A percentile compares a stretch with the other conserved stretches of the same genome.
Evolutionary conservation across 164 flowering plant genomes (phyloP).

Genomic region (Liquidambar formosana): DNA sequence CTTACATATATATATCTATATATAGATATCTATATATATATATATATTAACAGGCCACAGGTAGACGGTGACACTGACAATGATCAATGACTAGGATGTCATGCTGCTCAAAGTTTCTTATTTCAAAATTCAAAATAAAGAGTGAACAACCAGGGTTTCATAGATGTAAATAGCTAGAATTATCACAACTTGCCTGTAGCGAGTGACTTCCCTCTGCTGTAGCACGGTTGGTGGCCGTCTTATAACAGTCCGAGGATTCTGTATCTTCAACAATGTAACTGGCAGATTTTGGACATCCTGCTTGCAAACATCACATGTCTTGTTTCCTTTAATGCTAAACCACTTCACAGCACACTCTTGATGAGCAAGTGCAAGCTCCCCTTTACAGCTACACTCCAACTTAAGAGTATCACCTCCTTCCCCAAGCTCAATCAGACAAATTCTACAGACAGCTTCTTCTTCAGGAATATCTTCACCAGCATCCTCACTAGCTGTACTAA

Average conservation of each 20-base stretch:
- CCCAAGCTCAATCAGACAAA: conserved; percentile 72
- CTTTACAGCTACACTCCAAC: conserved; percentile 89
- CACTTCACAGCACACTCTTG: conserved; percentile 83
- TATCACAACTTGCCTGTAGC: conserved; percentile 70
- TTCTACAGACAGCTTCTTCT: conserved; percentile 88
- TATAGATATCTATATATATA: no score
- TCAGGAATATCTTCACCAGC: conserved; percentile 76
- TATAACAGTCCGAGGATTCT: conserved; percentile 40
- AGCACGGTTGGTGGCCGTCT: conserved; percentile 34
- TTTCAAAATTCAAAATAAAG: no score
- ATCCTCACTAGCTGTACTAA: conserved; percentile 41
- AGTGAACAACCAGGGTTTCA: no score
- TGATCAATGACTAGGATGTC: no score
- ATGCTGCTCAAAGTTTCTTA: no score
- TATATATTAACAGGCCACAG: no score
- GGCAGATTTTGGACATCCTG: conserved; percentile 79
- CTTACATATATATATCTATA: no score
- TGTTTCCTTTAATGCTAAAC: conserved; percentile 89
- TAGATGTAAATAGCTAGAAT: no score
- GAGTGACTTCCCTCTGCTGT: conserved; percentile 50
- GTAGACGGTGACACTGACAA: no score
- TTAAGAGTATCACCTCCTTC: conserved; percentile 82
- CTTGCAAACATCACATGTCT: conserved; percentile 77
- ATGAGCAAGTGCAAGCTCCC: conserved; percentile 90
- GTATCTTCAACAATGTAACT: conserved; percentile 62